Percentiles rank a stretch among this genome's conserved stretches.
phyloP scores from a whole-genome alignment of 2,329 filamentous ascomycete genomes.

The Elsinoe perseae region DNA sequence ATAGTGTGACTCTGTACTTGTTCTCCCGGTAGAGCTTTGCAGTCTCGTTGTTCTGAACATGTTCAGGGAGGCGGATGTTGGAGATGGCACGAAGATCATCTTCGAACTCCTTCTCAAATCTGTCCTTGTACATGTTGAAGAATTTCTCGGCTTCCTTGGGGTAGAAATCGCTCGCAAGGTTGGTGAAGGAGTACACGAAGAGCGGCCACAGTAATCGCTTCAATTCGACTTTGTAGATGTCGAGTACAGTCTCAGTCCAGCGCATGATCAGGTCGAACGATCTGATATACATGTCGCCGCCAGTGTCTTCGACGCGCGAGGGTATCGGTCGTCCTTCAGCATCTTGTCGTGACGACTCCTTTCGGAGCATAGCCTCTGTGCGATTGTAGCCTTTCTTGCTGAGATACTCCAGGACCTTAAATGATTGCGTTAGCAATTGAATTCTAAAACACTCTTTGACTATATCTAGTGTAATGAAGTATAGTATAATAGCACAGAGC shows the following conservation, averaged over 20 bases:
- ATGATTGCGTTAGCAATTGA: neutral
- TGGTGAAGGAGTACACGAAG: constrained; percentile 87
- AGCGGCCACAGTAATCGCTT: constrained; percentile 83
- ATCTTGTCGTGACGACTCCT: constrained; percentile 79
- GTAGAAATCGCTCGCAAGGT: constrained; percentile 66
- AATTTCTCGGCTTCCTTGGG: constrained; percentile 65
- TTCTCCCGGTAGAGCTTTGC: constrained; percentile 75
- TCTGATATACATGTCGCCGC: constrained; percentile 68
- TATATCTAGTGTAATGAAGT: neutral
- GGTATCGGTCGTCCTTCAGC: constrained; percentile 70
- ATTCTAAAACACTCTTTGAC: no score
- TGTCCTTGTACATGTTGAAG: constrained; percentile 57
- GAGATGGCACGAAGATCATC: constrained; percentile 74
- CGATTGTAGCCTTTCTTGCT: constrained; percentile 89
- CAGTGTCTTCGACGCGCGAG: constrained; percentile 54
- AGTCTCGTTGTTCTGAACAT: constrained; percentile 67
- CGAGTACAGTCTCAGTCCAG: constrained; percentile 87
- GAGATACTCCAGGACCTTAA: constrained; percentile 82
- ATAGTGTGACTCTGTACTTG: constrained; percentile 86
- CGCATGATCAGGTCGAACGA: constrained; percentile 49
- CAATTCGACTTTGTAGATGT: constrained; percentile 92
- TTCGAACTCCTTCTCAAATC: constrained; percentile 68
- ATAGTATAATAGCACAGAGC: neutral
- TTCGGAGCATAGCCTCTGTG: constrained; percentile 85
- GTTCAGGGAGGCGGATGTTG: constrained; percentile 65